Evolutionary conservation across 2,329 filamentous ascomycete species (phyloP).

Genomic region (Botrytis elliptica): DNA sequence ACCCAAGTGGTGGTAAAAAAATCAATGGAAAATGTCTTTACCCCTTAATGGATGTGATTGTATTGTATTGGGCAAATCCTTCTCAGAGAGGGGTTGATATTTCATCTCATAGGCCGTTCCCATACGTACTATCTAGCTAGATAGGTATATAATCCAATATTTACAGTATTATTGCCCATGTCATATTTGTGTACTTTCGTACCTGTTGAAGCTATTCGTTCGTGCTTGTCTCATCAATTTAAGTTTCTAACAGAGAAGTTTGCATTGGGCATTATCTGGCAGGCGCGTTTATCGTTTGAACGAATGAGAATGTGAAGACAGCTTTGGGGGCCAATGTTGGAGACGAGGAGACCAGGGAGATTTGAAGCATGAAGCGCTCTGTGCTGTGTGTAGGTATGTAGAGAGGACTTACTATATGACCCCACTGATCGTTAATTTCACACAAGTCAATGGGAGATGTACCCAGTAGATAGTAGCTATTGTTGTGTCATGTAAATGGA

Average conservation of each 20-base stretch:
- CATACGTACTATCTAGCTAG: neutral
- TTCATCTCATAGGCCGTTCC: neutral
- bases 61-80: neutral
- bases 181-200: neutral
- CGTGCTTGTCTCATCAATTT: slow-evolving; percentile 19
- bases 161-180: neutral
- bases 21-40: slow-evolving; percentile 4
- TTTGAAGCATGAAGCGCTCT: slow-evolving; percentile 17
- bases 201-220: neutral
- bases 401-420: neutral
- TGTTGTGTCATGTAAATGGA: neutral
- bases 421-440: slow-evolving; percentile 10
- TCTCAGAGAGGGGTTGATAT: neutral
- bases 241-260: slow-evolving; percentile 16
- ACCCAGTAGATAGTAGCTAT: neutral
- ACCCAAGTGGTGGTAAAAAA: neutral
- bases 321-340: neutral
- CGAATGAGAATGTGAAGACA: slow-evolving; percentile 9
- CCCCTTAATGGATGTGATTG: slow-evolving; percentile 2
- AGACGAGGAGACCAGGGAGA: neutral
- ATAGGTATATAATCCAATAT: neutral
- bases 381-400: neutral
- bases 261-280: slow-evolving; percentile 21
- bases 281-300: neutral
- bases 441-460: neutral